Conservation (phyloP, 2,329 filamentous ascomycete genomes). For the Exophiala spinifera region DNA sequence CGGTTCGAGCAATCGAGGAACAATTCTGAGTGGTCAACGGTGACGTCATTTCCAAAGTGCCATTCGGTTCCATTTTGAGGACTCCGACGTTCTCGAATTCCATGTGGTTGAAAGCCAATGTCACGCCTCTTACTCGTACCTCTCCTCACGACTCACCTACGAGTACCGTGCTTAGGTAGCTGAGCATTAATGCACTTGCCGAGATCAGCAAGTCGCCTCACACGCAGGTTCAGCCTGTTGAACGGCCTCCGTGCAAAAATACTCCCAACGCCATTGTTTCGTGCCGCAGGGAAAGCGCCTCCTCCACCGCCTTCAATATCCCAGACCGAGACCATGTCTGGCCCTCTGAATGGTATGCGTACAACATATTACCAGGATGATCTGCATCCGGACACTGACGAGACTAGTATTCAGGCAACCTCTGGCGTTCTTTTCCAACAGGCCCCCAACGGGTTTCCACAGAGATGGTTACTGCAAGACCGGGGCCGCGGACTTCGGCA, state of each 20-base stretch:
- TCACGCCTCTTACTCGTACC: conserved; percentile 25
- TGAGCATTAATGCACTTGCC: conserved; percentile 12
- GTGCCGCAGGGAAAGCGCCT: conserved; percentile 5
- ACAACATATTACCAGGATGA: not conserved
- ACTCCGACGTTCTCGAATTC: not conserved
- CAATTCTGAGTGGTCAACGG: not conserved
- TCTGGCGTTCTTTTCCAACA: conserved; percentile 56
- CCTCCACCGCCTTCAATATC: conserved; percentile 6
- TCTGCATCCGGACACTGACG: conserved; percentile 7
- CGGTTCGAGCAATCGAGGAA: not conserved
- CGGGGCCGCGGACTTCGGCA: conserved; percentile 54
- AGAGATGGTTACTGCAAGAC: conserved; percentile 63
- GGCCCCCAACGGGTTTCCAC: conserved; percentile 60
- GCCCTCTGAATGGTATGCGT: conserved; percentile 20
- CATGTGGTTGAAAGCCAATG: not conserved
- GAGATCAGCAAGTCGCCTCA: not conserved
- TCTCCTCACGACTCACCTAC: conserved; percentile 20
- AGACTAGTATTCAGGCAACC: conserved; percentile 54
- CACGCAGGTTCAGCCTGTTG: conserved; percentile 19
- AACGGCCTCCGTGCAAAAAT: conserved; percentile 16
- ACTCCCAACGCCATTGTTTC: conserved; percentile 15
- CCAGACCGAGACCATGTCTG: conserved; percentile 15
- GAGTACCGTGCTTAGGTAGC: not conserved
- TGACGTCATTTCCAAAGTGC: not conserved
- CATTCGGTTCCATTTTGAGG: not conserved